Base-by-base conservation (phyloP, 1,139 yeast species). In the Taphrina populina region DNA sequence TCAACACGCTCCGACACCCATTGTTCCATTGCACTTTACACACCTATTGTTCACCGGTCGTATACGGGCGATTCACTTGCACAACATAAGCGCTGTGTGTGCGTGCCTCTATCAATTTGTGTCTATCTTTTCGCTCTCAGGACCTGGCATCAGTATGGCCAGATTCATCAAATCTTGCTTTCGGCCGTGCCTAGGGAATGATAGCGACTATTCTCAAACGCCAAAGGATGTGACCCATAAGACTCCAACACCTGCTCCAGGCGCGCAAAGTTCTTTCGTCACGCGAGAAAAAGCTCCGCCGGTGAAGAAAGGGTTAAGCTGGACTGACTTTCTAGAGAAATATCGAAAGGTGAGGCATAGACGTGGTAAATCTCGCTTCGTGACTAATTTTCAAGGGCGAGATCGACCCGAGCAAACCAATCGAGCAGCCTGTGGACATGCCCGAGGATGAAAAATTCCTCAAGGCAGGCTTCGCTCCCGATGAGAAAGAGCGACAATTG, bases 381-480 rank as follows among this genome's bases (percentile, higher is more conserved):
- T 24, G n/a, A n/a, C 33, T 32, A 20, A 32, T 15, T n/a, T 20
- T 11, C 4, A 4, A 49, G 54, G 54, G 54, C 6, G 54, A 49
- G 10, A 24, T 39, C 24, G 29, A 40, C 24, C 23, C n/a, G 27
- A 17, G 29, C 2, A 23, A 39, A 5, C 54, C 26, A n/a, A 23
- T 20, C 15, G 54, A 49, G 46, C 39, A 32, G 15, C 54, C 54
- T 0, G 19, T 26, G 21, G 54, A 49, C 17, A 37, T 52, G 51
- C 56, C 56, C n/a, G 56, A 52, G 51, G 51, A 41, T 21, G 56
- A 52, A 19, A 41, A 52, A 24, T 52, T 52, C 32, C 43, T 52
- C 10, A 33, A 33, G 23, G 56, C 56, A 10, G 34, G 23, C 8
- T 15, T 52, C 4, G 43, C 56, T 21, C 45, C 27, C 7, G 33